Base-by-base conservation (phyloP, 2,329 filamentous ascomycete genomes). In the Neopestalotiopsis sp. region DNA sequence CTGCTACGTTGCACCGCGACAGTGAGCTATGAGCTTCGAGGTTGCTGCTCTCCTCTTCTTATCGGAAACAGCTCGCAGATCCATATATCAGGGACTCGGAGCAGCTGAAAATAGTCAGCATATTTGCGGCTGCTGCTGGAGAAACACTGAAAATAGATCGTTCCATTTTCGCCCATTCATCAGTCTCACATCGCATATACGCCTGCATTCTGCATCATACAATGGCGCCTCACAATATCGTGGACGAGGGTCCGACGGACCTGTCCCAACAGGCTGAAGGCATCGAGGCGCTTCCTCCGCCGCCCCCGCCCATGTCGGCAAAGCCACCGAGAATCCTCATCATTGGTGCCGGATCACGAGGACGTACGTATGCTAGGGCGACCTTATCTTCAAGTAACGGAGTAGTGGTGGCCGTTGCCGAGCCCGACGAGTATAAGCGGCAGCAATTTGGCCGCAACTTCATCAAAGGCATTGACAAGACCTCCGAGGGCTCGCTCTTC, bases 271-370 rank as follows among this genome's bases (percentile, higher is more conserved):
- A 68, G 60, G 58, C 20, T n/a, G 74, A 74, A 45, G 67, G 71
- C 59, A 72, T 73, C 69, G 76, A 71, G 64, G 71, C 80, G 69
- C 70, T 75, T 68, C 76, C 81, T 4, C 81, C 79, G 4, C 75
- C 81, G 10, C 83, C 80, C 60, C 84, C 84, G 9, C 76, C 81
- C 58, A 80, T 82, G 77, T 87, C 87, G 3, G 77, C 80, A 5
- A 81, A 77, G 40, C 86, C 89, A 30, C 88, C 90, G 3, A 89
- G 91, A 65, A 89, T 97, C 75, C 85, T 97, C 67, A 88, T 97
- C 75, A 91, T 97, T 73, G 94, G 94, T 24, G 94, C 93, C 7
- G 94, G 94, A 42, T 93, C 92, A 62, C 90, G 94, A 45, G 94
- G 94, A 14, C 86, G 88, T 65, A 88, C 89, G 38, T 97, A 97